Evolutionary conservation across 2,329 filamentous ascomycete genomes (phyloP), one percentile per base, ranked within the genome.

Genomic region (Chrysoporthe cubensis): DNA sequence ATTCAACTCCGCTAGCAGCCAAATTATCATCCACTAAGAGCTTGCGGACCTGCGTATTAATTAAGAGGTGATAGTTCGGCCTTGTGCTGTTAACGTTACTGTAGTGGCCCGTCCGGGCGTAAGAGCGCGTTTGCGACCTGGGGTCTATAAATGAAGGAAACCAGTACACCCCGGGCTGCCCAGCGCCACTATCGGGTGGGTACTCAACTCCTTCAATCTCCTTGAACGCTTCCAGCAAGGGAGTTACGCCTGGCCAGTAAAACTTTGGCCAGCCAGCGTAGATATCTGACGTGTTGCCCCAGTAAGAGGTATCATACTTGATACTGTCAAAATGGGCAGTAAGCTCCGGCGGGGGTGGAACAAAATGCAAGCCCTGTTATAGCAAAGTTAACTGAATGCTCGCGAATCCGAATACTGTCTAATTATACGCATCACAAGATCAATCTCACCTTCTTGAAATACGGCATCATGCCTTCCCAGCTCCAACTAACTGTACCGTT

Each of bases 141-240:
- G 80, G 79, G 40, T 81, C 78, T 76, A 80, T 79, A 66, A 81
- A 80, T 2, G 77, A 78, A 18, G 80, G 80, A 64, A 77, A 80
- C 79, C 79, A 82, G 68, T 78, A 82, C 5, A 81, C 76, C 1
- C 80, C 80, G 1, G 80, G 73, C 66, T 74, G 68, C 5, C 80
- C 80, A 2, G 79, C 75, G 6, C 79, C 80, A 63, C 79, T 80
- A 69, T 82, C 80, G 1, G 71, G 69, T 0, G 77, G 76, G 58
- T 81, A 81, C 34, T 78, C 74, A 0, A 80, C 78, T 1, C 79
- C 79, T 0, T 78, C 76, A n/a, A 82, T 73, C 57, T 78, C 78
- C 65, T 67, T 71, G 68, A 79, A 80, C 0, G 79, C 78, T 8
- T 80, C 75, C 26, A 80, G 66, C 69, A 78, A 74, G 13, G 74